These are phyloP conservation scores for Leptomonas pyrrhocoris DNA, from an alignment of 208 protist species.

Conservation along the genomic window DNA sequence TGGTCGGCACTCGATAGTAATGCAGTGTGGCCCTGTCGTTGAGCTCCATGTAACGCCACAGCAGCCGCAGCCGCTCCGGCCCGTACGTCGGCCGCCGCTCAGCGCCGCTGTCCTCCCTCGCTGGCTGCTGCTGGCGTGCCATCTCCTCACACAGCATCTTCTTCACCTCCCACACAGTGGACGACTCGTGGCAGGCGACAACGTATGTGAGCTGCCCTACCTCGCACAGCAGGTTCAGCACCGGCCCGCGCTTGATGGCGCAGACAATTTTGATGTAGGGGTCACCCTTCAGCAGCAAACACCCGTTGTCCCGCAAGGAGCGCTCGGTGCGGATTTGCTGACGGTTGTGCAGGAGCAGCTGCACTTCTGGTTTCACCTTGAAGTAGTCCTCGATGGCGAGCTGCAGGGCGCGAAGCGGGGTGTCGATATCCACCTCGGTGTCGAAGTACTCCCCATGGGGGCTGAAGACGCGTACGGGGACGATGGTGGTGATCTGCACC, in stretches of 20 bases:
- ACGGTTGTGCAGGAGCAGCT: slow-evolving; percentile 83
- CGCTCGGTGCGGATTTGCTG: slow-evolving; percentile 60
- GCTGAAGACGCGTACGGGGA: slow-evolving; percentile 76
- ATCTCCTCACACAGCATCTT: slow-evolving; percentile 61
- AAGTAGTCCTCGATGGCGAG: slow-evolving; percentile 86
- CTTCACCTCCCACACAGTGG: slow-evolving; percentile 83
- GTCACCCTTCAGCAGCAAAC: slow-evolving; percentile 87
- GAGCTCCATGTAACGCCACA: slow-evolving; percentile 89
- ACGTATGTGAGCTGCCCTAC: slow-evolving; percentile 37
- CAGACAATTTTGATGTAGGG: slow-evolving; percentile 79
- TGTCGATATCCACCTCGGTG: slow-evolving; percentile 78
- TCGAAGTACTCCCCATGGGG: slow-evolving; percentile 83
- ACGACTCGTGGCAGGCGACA: slow-evolving; percentile 53
- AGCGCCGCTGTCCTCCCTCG: neutral
- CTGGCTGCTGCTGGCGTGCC: slow-evolving; percentile 29
- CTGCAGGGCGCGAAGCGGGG: slow-evolving; percentile 72
- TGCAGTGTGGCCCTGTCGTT: slow-evolving; percentile 81
- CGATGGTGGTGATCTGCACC: slow-evolving; percentile 73
- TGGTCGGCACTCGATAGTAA: slow-evolving; percentile 85
- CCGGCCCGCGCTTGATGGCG: slow-evolving; percentile 64
- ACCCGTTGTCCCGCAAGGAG: slow-evolving; percentile 76
- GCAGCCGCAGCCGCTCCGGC: slow-evolving; percentile 67
- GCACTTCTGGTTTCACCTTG: slow-evolving; percentile 76
- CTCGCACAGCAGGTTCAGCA: slow-evolving; percentile 74
- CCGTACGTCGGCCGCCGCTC: slow-evolving; percentile 27